phyloP scores from a whole-genome alignment of 805 yeast species.

The Kodamaea lidongshanica region DNA sequence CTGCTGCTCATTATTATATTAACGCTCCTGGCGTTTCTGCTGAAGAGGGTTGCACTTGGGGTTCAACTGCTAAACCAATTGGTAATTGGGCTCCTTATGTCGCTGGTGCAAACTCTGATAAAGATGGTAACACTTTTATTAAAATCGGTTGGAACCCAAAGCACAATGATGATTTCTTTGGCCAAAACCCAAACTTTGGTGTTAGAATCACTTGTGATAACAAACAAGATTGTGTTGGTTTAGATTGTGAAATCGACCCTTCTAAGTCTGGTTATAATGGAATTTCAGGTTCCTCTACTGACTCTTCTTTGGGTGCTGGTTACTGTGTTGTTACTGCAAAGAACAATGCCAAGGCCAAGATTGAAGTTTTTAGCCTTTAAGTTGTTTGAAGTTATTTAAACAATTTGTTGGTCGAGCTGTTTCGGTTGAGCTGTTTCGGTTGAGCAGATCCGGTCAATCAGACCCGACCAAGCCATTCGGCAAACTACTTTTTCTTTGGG shows the following conservation, averaged over 20 bases:
- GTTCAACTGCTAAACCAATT: slow-evolving; percentile 54
- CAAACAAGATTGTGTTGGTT: slow-evolving; percentile 62
- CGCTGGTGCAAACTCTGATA: slow-evolving; percentile 83
- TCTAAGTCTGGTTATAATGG: slow-evolving; percentile 52
- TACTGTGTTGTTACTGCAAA: slow-evolving; percentile 80
- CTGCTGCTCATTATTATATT: slow-evolving; percentile 82
- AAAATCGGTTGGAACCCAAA: slow-evolving; percentile 91
- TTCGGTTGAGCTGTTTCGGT: too few species aligned
- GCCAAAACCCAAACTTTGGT: slow-evolving; percentile 60
- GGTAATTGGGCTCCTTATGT: slow-evolving; percentile 96
- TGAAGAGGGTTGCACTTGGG: slow-evolving; percentile 82
- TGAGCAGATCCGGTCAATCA: too few species aligned
- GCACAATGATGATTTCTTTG: slow-evolving; percentile 59
- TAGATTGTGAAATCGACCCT: slow-evolving; percentile 80
- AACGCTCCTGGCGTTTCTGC: slow-evolving; percentile 78
- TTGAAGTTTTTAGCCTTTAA: slow-evolving; percentile 54
- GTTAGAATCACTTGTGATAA: slow-evolving; percentile 69
- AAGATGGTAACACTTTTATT: slow-evolving; percentile 61
- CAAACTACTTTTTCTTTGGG: too few species aligned
- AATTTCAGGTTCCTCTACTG: slow-evolving; percentile 39
- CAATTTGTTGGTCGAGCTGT: too few species aligned
- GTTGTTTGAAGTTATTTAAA: background rate
- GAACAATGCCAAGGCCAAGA: slow-evolving; percentile 55
- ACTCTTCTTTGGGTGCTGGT: slow-evolving; percentile 51
- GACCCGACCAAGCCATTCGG: too few species aligned